Percentiles rank a stretch among this genome's conserved stretches.
phyloP scores from a whole-genome alignment of 768 basidiomycete species.

The Hypholoma fasciculare region DNA sequence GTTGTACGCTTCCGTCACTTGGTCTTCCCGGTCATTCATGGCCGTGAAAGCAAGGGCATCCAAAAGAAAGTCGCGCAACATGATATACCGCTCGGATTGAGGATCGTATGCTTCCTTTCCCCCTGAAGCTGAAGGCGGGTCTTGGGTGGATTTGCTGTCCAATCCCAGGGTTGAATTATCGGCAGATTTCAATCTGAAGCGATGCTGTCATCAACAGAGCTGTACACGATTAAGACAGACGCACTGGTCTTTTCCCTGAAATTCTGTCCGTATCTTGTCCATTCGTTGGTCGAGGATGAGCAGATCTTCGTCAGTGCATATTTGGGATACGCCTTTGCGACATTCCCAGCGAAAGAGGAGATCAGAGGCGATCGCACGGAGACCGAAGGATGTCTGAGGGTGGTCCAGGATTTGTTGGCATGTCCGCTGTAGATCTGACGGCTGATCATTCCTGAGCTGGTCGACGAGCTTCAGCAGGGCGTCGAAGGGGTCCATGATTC shows the following conservation, averaged over 20 bases:
- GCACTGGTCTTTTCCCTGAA: neutral
- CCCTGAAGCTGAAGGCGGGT: neutral
- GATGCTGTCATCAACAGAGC: too few species aligned
- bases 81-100: slow-evolving; percentile 5
- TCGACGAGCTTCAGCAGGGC: neutral
- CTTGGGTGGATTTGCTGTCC: neutral
- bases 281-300: slow-evolving; percentile 1
- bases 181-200: too few species aligned
- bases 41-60: slow-evolving; percentile 10
- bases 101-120: neutral
- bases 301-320: slow-evolving; percentile 7
- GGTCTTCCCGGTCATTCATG: slow-evolving; percentile 10
- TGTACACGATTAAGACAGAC: neutral
- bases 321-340: neutral
- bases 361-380: slow-evolving; percentile 2
- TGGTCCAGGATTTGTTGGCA: neutral
- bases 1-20: slow-evolving; percentile 12
- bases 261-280: neutral
- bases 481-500: neutral
- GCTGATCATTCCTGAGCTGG: neutral
- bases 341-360: slow-evolving; percentile 4
- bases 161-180: too few species aligned
- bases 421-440: neutral
- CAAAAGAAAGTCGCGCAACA: slow-evolving; percentile 11
- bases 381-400: neutral